phyloP scores from a whole-genome alignment of 2,329 filamentous ascomycete genomes.

The Paraphoma sp. region DNA sequence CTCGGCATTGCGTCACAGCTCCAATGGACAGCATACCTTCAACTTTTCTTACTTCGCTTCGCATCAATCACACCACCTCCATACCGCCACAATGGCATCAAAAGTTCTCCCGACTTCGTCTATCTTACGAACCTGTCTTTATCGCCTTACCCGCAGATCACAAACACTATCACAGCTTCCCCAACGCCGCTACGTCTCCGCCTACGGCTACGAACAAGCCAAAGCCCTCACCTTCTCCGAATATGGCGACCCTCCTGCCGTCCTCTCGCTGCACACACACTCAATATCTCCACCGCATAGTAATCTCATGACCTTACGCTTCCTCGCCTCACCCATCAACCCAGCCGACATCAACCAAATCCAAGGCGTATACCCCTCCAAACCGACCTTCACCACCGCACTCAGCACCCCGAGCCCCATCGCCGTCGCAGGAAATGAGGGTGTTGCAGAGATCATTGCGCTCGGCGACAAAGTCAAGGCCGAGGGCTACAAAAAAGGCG shows the following conservation, averaged over 20 bases:
- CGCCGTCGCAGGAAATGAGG: constrained; percentile 88
- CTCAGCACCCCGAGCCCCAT: constrained; percentile 80
- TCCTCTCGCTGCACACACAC: constrained; percentile 73
- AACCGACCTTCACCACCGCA: constrained; percentile 75
- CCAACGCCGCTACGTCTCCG: constrained; percentile 57
- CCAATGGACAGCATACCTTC: constrained; percentile 4
- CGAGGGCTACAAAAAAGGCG: constrained; percentile 70
- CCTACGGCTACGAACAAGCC: constrained; percentile 83
- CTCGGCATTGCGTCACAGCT: constrained; percentile 40
- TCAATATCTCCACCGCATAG: constrained; percentile 79
- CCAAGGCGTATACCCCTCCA: constrained; percentile 92
- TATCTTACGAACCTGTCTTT: constrained; percentile 28
- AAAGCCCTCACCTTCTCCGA: constrained; percentile 80
- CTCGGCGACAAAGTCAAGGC: constrained; percentile 65
- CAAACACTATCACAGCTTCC: constrained; percentile 10
- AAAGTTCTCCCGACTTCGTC: constrained; percentile 25
- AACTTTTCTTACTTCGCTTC: background rate
- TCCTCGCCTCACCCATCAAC: constrained; percentile 92
- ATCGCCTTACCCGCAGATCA: constrained; percentile 13
- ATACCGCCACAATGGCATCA: constrained; percentile 31
- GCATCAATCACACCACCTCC: background rate
- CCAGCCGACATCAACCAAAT: constrained; percentile 98
- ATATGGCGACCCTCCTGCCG: constrained; percentile 76
- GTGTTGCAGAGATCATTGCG: constrained; percentile 85
- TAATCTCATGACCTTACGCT: constrained; percentile 76